Conservation (phyloP, 176 grass and related monocot genomes). For the Cenchrus americanus region DNA sequence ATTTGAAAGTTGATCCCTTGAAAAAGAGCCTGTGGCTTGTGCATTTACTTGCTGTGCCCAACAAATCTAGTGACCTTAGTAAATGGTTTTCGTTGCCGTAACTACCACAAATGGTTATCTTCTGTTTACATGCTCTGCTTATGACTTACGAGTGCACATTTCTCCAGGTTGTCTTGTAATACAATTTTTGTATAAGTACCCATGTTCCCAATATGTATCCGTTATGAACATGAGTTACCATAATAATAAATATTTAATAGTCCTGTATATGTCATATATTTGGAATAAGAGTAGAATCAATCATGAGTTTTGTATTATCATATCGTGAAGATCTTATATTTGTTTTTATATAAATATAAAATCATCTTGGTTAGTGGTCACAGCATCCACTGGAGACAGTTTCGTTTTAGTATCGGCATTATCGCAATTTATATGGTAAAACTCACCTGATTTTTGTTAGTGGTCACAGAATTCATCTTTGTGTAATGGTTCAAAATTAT, state of each 20-base stretch:
- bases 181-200: slow-evolving; percentile 12
- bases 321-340: not conserved
- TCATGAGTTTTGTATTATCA: not conserved
- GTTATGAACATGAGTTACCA: not conserved
- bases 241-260: not conserved
- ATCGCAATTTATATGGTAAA: no score
- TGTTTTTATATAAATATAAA: not conserved
- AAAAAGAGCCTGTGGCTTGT: not conserved
- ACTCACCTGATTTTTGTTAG: no score
- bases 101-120: not conserved
- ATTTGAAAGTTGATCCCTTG: not conserved
- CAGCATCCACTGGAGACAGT: not conserved
- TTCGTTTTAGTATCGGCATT: no score
- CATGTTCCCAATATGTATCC: not conserved
- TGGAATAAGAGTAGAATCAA: not conserved
- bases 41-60: not conserved
- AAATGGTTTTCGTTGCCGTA: not conserved
- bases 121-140: slow-evolving; percentile 17
- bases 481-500: not conserved
- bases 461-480: not conserved
- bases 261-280: not conserved
- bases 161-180: not conserved
- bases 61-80: not conserved
- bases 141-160: slow-evolving; percentile 15
- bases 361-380: not conserved